Evolutionary conservation across 257 asterid genomes (phyloP), one percentile per base, ranked within the genome.

Genomic region (Solanum infundibuliforme): DNA sequence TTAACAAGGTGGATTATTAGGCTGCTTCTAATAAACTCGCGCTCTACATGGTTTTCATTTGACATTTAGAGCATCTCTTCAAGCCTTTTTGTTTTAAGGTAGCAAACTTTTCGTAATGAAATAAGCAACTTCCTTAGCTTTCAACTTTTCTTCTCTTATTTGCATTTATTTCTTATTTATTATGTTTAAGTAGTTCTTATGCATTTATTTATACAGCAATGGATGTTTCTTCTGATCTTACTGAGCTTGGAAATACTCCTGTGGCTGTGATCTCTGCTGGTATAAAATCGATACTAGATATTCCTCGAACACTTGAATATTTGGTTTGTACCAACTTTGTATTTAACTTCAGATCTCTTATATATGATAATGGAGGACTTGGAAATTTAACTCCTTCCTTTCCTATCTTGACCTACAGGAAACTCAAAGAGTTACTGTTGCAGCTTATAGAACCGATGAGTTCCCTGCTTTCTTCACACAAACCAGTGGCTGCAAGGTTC

Each of bases 211-310:
- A 87, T 84, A 81, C 94, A 97, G 99, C 99, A 81, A 91, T 97
- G 97, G 99, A 97, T 91, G 90, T 97, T 86, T 97, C 99, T 87
- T 97, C 99, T 60, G 99, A 97, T 90, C 98, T 97, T 31, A 93
- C 93, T 41, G 99, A 95, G 95, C 94, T 97, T 86, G 99, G 99
- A 89, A 93, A 94, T 94, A 95, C 96, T 58, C 98, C 98, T 36
- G 97, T 97, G 31, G 90, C 98, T 77, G 99, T 97, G 88, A 88
- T 95, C 88, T 97, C 96, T 83, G 99, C 99, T 25, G 99, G 99
- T 87, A 97, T 92, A 58, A 97, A 97, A 88, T 95, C 99, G 76
- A 95, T 97, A 90, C 91, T 97, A 90, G 99, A 97, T 90, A 96
- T 97, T 90, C 88, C 98, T 77, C 93, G 96, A 90, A 97, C 99